Base-by-base conservation (phyloP, 495 filamentous ascomycete species). In the Aspergillus leporis region DNA sequence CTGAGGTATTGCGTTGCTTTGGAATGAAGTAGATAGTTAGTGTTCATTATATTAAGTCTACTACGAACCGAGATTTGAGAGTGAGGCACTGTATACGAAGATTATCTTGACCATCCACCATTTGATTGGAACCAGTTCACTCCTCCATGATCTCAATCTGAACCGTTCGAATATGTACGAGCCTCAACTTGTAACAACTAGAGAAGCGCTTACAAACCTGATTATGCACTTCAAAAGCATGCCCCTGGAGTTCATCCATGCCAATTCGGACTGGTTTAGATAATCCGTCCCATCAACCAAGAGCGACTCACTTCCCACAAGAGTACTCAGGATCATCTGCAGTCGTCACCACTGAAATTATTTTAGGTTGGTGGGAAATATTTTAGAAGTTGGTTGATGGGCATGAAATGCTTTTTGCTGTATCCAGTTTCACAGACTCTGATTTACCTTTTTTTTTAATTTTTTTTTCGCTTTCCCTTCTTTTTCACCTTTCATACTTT, bases 311-410 rank as follows among this genome's bases (percentile, higher is more conserved):
- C 56, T 58, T 57, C 55, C 59, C 43, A 60, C 53, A 43, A 19
- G 16, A 56, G 50, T 52, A 51, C 36, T 43, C 58, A 60, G 60
- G 64, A 66, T 66, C 64, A 61, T 63, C 64, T 61, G 60, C 60
- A 53, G 56, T 59, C 59, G 54, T 61, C 60, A 62, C 51, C 51
- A 57, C 60, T 62, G 57, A 55, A 49, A 51, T 46, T 51, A 46
- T 46, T n/a, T 46, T 62, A 36, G 59, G 59, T 30, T 31, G 21
- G 16, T 36, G 19, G 19, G 58, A 36, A 21, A 19, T 30, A 30
- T 22, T 36, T 49, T 14, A 23, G 34, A 22, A 34, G 28, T 40
- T 5, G 14, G 30, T 51, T 40, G 1, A 53, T 22, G 9, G 28
- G 9, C 32, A 40, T 53, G 19, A n/a, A n/a, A 16, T 53, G 40